Percentiles rank a stretch among this genome's conserved stretches.
These are phyloP conservation scores for Cinnamomum micranthum DNA, from an alignment of 164 flowering plant genomes.

Conservation along the genomic window DNA sequence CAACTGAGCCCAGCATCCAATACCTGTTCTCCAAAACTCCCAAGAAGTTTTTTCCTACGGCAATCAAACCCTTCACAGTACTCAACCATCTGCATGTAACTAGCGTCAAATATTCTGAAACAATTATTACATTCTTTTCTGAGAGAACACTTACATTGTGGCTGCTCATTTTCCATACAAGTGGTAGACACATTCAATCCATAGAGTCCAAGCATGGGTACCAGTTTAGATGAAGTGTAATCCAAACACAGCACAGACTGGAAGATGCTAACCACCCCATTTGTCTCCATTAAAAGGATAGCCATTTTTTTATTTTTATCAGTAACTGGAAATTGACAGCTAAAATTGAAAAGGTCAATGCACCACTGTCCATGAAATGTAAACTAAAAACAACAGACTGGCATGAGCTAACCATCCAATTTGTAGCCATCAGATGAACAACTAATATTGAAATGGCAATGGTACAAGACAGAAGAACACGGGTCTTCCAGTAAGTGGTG, in stretches of 20 bases:
- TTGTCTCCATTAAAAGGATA: too few relatives aligned
- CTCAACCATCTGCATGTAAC: slow-evolving; percentile 62
- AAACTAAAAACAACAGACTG: too few relatives aligned
- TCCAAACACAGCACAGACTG: too few relatives aligned
- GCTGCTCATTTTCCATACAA: not conserved
- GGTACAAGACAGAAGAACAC: not conserved
- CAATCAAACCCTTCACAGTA: slow-evolving; percentile 82
- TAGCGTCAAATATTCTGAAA: slow-evolving; percentile 6
- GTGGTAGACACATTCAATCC: not conserved
- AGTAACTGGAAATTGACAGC: too few relatives aligned
- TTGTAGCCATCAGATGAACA: not conserved
- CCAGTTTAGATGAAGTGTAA: not conserved
- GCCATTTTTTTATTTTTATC: too few relatives aligned
- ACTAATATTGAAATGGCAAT: not conserved
- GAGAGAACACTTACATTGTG: not conserved
- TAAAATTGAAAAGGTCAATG: too few relatives aligned
- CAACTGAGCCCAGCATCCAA: not conserved
- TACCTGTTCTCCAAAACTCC: slow-evolving; percentile 92
- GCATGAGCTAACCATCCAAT: not conserved
- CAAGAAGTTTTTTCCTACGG: slow-evolving; percentile 82
- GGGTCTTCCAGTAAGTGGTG: not conserved
- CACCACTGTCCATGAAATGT: too few relatives aligned
- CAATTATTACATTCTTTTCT: not conserved
- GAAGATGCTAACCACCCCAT: too few relatives aligned
- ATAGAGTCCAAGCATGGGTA: not conserved